phyloP scores from a whole-genome alignment of 805 yeast species.

The Ogataea glucozyma region DNA sequence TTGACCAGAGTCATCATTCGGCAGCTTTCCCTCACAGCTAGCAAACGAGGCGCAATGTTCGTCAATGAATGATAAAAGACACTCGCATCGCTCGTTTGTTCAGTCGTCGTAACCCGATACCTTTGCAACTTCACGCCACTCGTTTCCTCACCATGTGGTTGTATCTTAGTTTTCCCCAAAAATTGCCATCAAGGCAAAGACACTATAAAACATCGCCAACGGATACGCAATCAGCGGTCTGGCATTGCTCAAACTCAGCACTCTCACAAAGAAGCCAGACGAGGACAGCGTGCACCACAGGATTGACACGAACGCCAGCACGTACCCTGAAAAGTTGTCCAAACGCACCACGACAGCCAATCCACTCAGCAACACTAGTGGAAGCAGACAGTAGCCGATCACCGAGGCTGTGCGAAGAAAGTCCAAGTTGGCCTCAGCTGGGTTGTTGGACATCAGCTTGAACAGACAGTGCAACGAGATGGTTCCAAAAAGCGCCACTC shows the following conservation, averaged over 20 bases:
- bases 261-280: constrained; percentile 88
- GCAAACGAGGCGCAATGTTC: too few species aligned
- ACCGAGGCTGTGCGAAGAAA: constrained; percentile 81
- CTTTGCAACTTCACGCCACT: too few species aligned
- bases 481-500: constrained; percentile 92
- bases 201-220: constrained; percentile 83
- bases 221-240: constrained; percentile 94
- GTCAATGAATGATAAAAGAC: too few species aligned
- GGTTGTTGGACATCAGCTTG: constrained; percentile 77
- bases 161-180: constrained; percentile 58
- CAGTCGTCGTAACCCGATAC: too few species aligned
- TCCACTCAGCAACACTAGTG: constrained; percentile 77
- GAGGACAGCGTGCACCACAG: constrained; percentile 93
- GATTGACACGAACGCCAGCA: constrained; percentile 64
- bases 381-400: constrained; percentile 90
- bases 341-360: constrained; percentile 65
- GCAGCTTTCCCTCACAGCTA: too few species aligned
- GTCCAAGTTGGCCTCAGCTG: constrained; percentile 42
- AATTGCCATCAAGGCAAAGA: constrained; percentile 94
- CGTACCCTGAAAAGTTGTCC: constrained; percentile 75
- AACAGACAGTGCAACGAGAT: constrained; percentile 79
- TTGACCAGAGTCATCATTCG: too few species aligned
- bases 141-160: too few species aligned
- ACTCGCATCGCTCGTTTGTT: neutral
- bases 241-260: constrained; percentile 78